These are phyloP conservation scores for Colletotrichum phormii DNA, from an alignment of 2,329 filamentous ascomycete species.

Conservation along the genomic window DNA sequence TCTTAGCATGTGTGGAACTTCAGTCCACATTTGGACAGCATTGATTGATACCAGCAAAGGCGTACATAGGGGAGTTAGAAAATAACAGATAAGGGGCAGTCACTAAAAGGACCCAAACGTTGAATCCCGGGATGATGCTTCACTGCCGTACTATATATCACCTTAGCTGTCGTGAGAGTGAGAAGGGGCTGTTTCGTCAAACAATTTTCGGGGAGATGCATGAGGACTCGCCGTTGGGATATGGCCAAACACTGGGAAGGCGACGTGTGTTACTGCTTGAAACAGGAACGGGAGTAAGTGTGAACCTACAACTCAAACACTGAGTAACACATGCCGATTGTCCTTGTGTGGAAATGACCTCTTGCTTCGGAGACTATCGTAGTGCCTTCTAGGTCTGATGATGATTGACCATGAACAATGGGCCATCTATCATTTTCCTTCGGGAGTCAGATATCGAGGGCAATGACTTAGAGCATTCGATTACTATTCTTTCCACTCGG, in stretches of 20 bases:
- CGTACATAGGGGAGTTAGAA: conserved; percentile 13
- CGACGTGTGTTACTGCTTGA: neutral
- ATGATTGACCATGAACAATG: no score
- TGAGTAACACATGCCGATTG: neutral
- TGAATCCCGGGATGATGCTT: neutral
- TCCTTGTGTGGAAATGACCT: neutral
- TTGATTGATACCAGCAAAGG: conserved; percentile 35
- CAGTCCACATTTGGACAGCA: conserved; percentile 11
- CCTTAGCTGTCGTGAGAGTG: neutral
- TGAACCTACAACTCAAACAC: neutral
- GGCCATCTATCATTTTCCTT: no score
- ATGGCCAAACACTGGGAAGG: neutral
- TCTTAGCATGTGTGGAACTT: conserved; percentile 19
- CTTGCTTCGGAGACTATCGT: neutral
- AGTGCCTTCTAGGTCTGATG: no score
- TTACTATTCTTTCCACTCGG: neutral
- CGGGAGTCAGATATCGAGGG: neutral
- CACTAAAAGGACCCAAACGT: neutral
- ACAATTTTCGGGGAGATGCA: neutral
- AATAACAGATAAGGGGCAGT: conserved; percentile 8
- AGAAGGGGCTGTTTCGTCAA: neutral
- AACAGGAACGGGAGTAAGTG: neutral
- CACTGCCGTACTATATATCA: neutral
- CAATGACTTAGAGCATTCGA: neutral
- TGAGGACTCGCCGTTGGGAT: neutral